A percentile compares a stretch with the other conserved stretches of the same genome.
These are phyloP conservation scores for Calocybe indica DNA, from an alignment of 768 basidiomycete genomes.

Conservation along the genomic window DNA sequence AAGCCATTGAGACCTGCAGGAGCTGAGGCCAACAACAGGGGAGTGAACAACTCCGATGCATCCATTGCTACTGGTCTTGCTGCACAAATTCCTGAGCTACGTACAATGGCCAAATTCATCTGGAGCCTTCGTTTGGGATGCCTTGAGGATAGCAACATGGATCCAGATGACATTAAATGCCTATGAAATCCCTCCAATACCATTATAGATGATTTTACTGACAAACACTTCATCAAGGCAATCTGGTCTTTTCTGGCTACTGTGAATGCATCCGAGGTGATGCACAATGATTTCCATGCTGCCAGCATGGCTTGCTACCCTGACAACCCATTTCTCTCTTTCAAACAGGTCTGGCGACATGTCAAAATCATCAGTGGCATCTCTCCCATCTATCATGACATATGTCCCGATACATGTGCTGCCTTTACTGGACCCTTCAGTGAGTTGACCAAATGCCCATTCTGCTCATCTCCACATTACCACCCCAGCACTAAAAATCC, in stretches of 20 bases:
- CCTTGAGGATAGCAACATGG: background rate
- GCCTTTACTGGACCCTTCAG: slow-evolving; percentile 4
- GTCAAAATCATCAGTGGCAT: slow-evolving; percentile 12
- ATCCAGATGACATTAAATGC: background rate
- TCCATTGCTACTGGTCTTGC: background rate
- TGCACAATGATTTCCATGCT: slow-evolving; percentile 2
- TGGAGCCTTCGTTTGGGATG: background rate
- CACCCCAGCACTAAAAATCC: background rate
- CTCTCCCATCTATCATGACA: slow-evolving; percentile 11
- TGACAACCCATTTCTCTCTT: slow-evolving; percentile 4
- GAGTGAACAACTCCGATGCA: background rate
- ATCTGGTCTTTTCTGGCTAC: background rate
- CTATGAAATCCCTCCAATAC: background rate
- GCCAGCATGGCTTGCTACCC: slow-evolving; percentile 6
- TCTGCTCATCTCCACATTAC: slow-evolving; percentile 1
- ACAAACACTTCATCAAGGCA: background rate
- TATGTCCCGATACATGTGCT: slow-evolving; percentile 13
- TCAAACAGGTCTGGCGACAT: slow-evolving; percentile 3
- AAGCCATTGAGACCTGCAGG: too few relatives aligned
- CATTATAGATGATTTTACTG: background rate
- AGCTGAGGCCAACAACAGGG: too few relatives aligned
- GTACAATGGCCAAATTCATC: background rate
- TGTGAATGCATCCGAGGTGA: background rate
- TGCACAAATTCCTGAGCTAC: background rate
- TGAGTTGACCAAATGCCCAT: background rate